Evolutionary conservation across 164 flowering plant genomes (phyloP).

Genomic region (Litsea cubeba): DNA sequence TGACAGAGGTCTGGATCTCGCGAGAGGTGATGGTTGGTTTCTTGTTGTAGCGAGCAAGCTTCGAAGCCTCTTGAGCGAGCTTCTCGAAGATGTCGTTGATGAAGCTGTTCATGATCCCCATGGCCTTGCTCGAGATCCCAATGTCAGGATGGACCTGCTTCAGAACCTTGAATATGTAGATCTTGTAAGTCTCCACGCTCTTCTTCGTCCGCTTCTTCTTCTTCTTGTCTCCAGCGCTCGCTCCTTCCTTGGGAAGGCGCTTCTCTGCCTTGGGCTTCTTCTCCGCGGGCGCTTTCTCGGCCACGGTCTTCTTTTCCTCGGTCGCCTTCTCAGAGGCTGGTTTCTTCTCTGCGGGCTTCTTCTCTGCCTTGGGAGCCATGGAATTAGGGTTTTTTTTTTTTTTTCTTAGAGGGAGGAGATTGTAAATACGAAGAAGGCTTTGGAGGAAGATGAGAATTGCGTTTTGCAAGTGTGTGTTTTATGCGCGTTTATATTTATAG

Average conservation of each 20-base stretch:
- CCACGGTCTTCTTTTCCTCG: slow-evolving; percentile 27
- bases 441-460: not conserved
- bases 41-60: too few relatives aligned
- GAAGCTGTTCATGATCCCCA: too few relatives aligned
- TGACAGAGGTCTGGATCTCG: slow-evolving; percentile 30
- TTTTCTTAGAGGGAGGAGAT: not conserved
- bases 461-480: not conserved
- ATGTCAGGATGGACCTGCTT: too few relatives aligned
- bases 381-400: slow-evolving; percentile 2
- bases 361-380: slow-evolving; percentile 4
- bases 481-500: slow-evolving; percentile 4
- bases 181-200: too few relatives aligned
- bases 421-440: not conserved
- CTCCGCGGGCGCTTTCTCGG: slow-evolving; percentile 8
- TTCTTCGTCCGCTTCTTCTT: too few relatives aligned
- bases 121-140: too few relatives aligned
- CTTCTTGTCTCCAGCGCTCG: slow-evolving; percentile 4
- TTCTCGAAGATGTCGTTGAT: too few relatives aligned
- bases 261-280: slow-evolving; percentile 2
- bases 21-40: not conserved
- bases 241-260: slow-evolving; percentile 22
- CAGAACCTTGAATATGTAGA: too few relatives aligned
- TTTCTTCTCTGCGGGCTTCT: not conserved
- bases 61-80: too few relatives aligned
- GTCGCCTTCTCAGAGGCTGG: slow-evolving; percentile 23